Evolutionary conservation across 805 yeast genomes (phyloP).

Genomic region (Sugiyamaella floridensis): DNA sequence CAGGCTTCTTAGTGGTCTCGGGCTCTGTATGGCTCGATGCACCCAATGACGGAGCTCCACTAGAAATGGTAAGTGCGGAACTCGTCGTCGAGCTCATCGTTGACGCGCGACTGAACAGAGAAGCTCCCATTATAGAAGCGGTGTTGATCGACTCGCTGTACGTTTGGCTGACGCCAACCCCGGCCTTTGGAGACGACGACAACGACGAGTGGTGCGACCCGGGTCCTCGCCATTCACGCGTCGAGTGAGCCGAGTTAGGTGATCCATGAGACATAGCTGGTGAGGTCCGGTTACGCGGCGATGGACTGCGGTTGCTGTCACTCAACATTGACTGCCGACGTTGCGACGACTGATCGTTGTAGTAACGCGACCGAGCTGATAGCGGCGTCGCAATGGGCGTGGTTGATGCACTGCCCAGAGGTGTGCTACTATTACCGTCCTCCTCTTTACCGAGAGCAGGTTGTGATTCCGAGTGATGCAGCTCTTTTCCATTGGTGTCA

Average conservation of each 20-base stretch:
- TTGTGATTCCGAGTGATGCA: not conserved
- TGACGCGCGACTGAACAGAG: constrained; percentile 8
- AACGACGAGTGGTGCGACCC: not conserved
- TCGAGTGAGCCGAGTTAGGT: not conserved
- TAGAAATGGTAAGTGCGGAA: not conserved
- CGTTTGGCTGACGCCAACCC: not conserved
- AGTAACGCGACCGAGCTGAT: not conserved
- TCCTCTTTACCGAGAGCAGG: not conserved
- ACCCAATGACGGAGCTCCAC: not conserved
- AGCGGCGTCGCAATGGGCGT: not conserved
- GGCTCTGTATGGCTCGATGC: not conserved
- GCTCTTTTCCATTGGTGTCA: not conserved
- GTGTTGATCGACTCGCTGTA: constrained; percentile 1
- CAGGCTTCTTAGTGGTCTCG: not conserved
- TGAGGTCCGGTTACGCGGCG: not conserved
- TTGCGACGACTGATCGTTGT: not conserved
- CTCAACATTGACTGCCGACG: not conserved
- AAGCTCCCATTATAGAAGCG: not conserved
- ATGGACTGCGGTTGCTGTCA: not conserved
- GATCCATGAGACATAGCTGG: not conserved
- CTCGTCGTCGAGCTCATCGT: constrained; percentile 7
- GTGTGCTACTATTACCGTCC: not conserved
- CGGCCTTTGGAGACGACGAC: not conserved
- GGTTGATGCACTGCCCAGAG: not conserved
- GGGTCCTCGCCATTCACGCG: not conserved